Evolutionary conservation across 2,329 filamentous ascomycete genomes (phyloP), one percentile per base, ranked within the genome.

Genomic region (Leptographium radiaticola): DNA sequence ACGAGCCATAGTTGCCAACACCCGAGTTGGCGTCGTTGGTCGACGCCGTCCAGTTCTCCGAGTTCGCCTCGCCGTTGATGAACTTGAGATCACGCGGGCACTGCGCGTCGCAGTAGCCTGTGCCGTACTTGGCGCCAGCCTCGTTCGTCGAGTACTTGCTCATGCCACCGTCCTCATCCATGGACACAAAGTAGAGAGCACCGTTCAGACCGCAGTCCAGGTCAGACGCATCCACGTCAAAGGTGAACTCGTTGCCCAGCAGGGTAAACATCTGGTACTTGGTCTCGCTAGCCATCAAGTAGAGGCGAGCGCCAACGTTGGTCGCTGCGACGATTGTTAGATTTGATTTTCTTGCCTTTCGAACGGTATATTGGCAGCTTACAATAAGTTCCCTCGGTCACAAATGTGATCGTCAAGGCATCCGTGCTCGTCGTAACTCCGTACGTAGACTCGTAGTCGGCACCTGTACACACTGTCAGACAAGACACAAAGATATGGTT

Each of bases 161-260:
- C 60, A 69, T 62, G 50, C 75, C 75, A 58, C 74, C 75, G 54
- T 76, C 72, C 33, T 68, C 64, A 25, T 75, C 70, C 76, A 79
- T 79, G 58, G 72, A 58, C 25, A 57, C 60, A 43, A 62, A 65
- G 57, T 83, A 83, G 25, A 84, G 64, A 36, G 80, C 80, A 53
- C 80, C 81, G 65, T 85, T 84, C 56, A 84, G 67, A 55, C 82
- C 82, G 61, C 82, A 85, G 48, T 74, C 75, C 34, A 84, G 70
- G 59, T 75, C 74, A 46, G 79, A 81, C 42, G 81, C 74, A 63
- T 85, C 81, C 25, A 84, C 80, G 53, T 83, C 80, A 57, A 85
- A 83, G 30, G 77, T 77, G 65, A 85, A 78, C 64, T 85, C 81
- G 61, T 78, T 71, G 66, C 76, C 77, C 49, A 76, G 70, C 49